Evolutionary conservation across 2,329 filamentous ascomycete genomes (phyloP).

Genomic region (Fusarium camptoceras): DNA sequence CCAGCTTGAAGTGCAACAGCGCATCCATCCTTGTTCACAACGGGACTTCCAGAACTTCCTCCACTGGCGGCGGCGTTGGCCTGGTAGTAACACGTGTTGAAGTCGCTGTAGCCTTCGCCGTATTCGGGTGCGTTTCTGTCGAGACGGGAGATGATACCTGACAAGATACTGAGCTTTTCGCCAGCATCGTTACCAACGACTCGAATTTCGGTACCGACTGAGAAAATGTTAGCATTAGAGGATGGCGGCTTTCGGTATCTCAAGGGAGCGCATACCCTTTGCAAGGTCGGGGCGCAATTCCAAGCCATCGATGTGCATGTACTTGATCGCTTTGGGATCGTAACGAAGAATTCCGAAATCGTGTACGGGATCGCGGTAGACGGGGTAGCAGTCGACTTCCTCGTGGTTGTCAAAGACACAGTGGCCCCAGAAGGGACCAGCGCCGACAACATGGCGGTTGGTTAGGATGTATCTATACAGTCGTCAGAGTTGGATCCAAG

Average conservation of each 20-base stretch:
- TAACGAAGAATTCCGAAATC: conserved; percentile 98
- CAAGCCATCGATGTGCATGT: conserved; percentile 89
- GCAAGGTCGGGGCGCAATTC: conserved; percentile 87
- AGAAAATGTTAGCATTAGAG: conserved; percentile 30
- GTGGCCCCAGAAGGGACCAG: conserved; percentile 97
- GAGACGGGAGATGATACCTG: conserved; percentile 94
- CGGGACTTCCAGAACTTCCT: conserved; percentile 97
- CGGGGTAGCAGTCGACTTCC: conserved; percentile 92
- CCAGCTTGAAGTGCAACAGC: conserved; percentile 95
- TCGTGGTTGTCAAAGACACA: conserved; percentile 99
- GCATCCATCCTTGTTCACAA: conserved; percentile 93
- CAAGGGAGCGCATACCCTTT: conserved; percentile 59
- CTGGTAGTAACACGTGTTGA: conserved; percentile 96
- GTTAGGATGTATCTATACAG: conserved; percentile 77
- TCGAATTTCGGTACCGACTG: conserved; percentile 91
- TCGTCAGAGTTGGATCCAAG: background rate
- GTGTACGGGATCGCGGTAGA: conserved; percentile 98
- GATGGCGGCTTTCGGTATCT: background rate
- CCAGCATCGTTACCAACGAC: conserved; percentile 99
- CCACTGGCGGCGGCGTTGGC: conserved; percentile 96
- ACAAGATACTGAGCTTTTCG: conserved; percentile 97
- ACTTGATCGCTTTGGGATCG: conserved; percentile 95
- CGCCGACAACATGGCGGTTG: conserved; percentile 92
- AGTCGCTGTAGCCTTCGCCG: conserved; percentile 97
- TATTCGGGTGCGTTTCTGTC: conserved; percentile 98